These are phyloP conservation scores for Nakaseomyces kungkrabaensis DNA, from an alignment of 1,139 yeast genomes.

Conservation along the genomic window DNA sequence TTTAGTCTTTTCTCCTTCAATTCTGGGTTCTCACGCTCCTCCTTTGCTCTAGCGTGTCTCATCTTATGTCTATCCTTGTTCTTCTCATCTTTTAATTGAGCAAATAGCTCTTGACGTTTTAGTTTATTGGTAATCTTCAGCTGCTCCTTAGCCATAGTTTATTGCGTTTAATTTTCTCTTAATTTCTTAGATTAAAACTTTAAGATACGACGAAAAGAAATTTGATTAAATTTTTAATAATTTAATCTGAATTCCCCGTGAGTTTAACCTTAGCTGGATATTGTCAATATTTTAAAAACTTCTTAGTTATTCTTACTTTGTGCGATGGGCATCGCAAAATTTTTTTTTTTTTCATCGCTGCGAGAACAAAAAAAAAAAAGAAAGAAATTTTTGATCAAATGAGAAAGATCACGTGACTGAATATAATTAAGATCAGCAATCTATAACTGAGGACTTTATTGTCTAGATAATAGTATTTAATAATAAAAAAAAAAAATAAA, in stretches of 20 bases:
- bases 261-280: too few relatives aligned
- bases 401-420: not conserved
- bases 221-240: too few relatives aligned
- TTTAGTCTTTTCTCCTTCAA: conserved; percentile 69
- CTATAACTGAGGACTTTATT: too few relatives aligned
- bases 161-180: not conserved
- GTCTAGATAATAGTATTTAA: too few relatives aligned
- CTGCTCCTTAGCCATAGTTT: conserved; percentile 18
- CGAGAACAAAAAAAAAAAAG: not conserved
- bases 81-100: conserved; percentile 62
- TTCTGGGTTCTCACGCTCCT: conserved; percentile 74
- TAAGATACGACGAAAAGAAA: too few relatives aligned
- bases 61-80: conserved; percentile 68
- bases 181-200: too few relatives aligned
- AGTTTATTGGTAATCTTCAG: conserved; percentile 57
- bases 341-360: not conserved
- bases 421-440: too few relatives aligned
- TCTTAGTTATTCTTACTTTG: not conserved
- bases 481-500: too few relatives aligned
- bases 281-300: not conserved
- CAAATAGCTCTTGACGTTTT: conserved; percentile 68
- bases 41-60: conserved; percentile 71
- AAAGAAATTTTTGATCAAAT: not conserved
- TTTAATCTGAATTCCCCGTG: too few relatives aligned
- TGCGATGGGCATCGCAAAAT: conserved; percentile 1